A percentile compares a stretch with the other conserved stretches of the same genome.
Evolutionary conservation across 1,139 yeast species (phyloP).

Genomic region (Taphrina wiesneri): DNA sequence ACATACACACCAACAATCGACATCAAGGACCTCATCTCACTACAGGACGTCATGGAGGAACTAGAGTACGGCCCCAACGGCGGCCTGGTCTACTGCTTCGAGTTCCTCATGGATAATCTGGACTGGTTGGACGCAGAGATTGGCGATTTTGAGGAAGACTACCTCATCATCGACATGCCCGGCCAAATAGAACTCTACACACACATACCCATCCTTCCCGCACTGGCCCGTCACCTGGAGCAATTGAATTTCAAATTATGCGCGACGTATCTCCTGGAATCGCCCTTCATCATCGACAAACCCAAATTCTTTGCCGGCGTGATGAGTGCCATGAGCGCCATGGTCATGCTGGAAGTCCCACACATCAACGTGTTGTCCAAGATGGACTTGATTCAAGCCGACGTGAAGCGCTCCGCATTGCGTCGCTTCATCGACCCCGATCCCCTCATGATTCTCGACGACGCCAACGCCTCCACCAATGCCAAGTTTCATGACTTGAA

Average conservation of each 20-base stretch:
- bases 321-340: slow-evolving; percentile 95
- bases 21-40: slow-evolving; percentile 78
- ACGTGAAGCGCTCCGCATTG: slow-evolving; percentile 66
- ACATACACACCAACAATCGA: slow-evolving; percentile 92
- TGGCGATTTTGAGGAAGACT: slow-evolving; percentile 72
- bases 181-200: slow-evolving; percentile 96
- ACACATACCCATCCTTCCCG: slow-evolving; percentile 89
- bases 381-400: slow-evolving; percentile 75
- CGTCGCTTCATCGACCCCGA: slow-evolving; percentile 90
- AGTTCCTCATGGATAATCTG: slow-evolving; percentile 72
- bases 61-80: slow-evolving; percentile 91
- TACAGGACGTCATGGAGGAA: slow-evolving; percentile 89
- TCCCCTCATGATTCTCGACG: slow-evolving; percentile 66
- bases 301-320: slow-evolving; percentile 95
- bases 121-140: slow-evolving; percentile 87
- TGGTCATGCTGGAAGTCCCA: slow-evolving; percentile 91
- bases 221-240: slow-evolving; percentile 79
- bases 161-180: slow-evolving; percentile 91
- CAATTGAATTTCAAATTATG: slow-evolving; percentile 81
- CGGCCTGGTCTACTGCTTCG: slow-evolving; percentile 90
- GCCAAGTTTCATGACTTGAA: slow-evolving; percentile 76
- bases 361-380: slow-evolving; percentile 75
- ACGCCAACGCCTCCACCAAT: slow-evolving; percentile 56
- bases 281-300: slow-evolving; percentile 86
- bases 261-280: slow-evolving; percentile 88